Base-by-base conservation (phyloP, 495 filamentous ascomycete species). In the Cercophora scortea region DNA sequence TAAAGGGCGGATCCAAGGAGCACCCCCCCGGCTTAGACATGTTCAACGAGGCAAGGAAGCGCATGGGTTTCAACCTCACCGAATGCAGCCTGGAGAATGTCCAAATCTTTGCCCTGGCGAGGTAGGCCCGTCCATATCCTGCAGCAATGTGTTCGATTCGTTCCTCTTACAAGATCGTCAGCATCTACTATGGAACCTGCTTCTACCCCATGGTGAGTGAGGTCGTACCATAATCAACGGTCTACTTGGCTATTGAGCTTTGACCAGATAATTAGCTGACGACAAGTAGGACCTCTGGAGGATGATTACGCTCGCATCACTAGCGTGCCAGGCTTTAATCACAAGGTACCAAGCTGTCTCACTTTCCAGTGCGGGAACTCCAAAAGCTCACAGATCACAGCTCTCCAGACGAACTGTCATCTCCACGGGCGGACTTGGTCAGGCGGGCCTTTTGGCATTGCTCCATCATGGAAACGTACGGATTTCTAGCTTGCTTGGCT, bases 361-460 rank as follows among this genome's bases (percentile, higher is more conserved):
- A 10, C 13, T 15, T 12, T 9, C 13, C 3, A 16, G 32, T 39
- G 32, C 11, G 32, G n/a, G 8, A 43, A 10, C n/a, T 36, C 25
- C 19, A 18, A 47, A 16, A n/a, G 42, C 64, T 61, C 25, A 64
- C 45, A 19, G 9, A 4, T 32, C 13, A 53, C 13, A 78, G 76
- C 53, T 70, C 72, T 41, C 67, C 72, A 0, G 67, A 70, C n/a
- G 72, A 73, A 47, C 68, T 79, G 61, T 66, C 72, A 34, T 72
- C 72, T 2, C 65, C 63, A 5, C 62, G 68, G 51, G 74, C 71
- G 6, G 74, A 81, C 51, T 56, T 79, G 32, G 64, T 80, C n/a
- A 75, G 79, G 50, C 71, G 79, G 47, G 67, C 65, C 0, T 84
- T 77, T 44, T 84, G 80, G 80, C 74, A 77, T 52, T 82, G 79